These are phyloP conservation scores for Tolypocladium ophioglossoides DNA, from an alignment of 2,329 filamentous ascomycete species.

Conservation along the genomic window DNA sequence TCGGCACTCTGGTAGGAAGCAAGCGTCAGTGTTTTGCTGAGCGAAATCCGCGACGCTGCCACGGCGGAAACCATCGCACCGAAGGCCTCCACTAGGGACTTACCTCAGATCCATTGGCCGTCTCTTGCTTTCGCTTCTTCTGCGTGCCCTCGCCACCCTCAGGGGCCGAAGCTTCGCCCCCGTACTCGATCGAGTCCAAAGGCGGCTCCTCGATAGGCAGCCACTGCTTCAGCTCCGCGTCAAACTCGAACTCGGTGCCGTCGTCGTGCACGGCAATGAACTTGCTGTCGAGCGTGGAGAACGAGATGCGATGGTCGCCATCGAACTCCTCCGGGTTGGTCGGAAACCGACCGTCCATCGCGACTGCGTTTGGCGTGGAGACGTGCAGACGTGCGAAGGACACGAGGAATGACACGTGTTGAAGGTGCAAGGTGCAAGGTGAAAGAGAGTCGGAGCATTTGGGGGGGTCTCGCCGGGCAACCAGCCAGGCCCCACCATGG, in stretches of 20 bases:
- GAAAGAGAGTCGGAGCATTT: neutral
- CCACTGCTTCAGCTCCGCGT: conserved; percentile 63
- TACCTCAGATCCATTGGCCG: conserved; percentile 30
- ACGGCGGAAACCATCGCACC: neutral
- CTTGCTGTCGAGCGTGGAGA: conserved; percentile 71
- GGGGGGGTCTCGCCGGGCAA: neutral
- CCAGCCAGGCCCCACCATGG: neutral
- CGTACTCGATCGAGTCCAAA: conserved; percentile 26
- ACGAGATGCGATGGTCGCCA: conserved; percentile 72
- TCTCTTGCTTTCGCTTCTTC: conserved; percentile 33
- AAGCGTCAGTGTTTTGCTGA: neutral
- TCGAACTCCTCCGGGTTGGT: conserved; percentile 60
- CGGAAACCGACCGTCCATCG: conserved; percentile 35
- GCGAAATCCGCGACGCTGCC: too few species aligned
- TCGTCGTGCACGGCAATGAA: conserved; percentile 78
- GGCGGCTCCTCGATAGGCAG: conserved; percentile 47
- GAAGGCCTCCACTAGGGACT: conserved; percentile 12
- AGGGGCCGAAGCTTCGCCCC: conserved; percentile 13
- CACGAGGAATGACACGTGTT: neutral
- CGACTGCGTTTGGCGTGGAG: neutral
- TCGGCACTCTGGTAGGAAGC: conserved; percentile 10
- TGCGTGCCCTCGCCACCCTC: conserved; percentile 12
- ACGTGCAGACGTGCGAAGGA: neutral
- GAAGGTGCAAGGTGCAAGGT: neutral
- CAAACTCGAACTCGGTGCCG: conserved; percentile 77